phyloP scores from a whole-genome alignment of 768 basidiomycete species.

The Pleurotus pulmonarius region DNA sequence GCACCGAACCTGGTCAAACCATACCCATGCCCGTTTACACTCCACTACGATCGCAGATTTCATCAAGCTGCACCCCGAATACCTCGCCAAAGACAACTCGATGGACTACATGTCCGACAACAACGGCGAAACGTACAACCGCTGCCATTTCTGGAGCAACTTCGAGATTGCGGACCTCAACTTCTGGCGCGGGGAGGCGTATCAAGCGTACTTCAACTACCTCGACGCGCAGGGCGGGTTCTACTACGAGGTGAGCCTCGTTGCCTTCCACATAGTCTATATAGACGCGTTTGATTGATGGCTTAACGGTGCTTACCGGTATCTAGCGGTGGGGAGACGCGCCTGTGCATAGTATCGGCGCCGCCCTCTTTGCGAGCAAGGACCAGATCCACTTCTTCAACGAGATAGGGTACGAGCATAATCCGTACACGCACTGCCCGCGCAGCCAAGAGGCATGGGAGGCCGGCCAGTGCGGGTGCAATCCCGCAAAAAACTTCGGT shows the following conservation, averaged over 20 bases:
- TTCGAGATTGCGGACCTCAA: conserved; percentile 91
- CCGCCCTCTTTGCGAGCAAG: conserved; percentile 67
- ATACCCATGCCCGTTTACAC: too few relatives aligned
- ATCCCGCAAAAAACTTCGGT: conserved; percentile 71
- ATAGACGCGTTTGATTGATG: not conserved
- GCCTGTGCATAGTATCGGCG: conserved; percentile 81
- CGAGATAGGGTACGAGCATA: conserved; percentile 84
- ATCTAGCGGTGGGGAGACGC: conserved; percentile 82
- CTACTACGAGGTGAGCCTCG: conserved; percentile 75
- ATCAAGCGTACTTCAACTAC: conserved; percentile 78
- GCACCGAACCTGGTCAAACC: too few relatives aligned
- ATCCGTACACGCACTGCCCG: conserved; percentile 77
- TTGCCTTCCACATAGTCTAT: not conserved
- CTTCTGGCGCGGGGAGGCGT: conserved; percentile 84
- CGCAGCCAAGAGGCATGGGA: conserved; percentile 46
- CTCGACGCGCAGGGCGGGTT: conserved; percentile 84
- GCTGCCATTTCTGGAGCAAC: conserved; percentile 84
- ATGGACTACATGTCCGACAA: conserved; percentile 75
- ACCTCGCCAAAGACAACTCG: conserved; percentile 60
- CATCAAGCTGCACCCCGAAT: conserved; percentile 55
- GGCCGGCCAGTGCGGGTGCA: conserved; percentile 67
- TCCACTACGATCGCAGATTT: conserved; percentile 48
- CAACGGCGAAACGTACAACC: conserved; percentile 60
- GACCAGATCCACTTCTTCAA: conserved; percentile 79
- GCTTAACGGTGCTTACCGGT: conserved; percentile 54